Conservation (phyloP, 257 asterid species). For the Ligustrum vulgare region DNA sequence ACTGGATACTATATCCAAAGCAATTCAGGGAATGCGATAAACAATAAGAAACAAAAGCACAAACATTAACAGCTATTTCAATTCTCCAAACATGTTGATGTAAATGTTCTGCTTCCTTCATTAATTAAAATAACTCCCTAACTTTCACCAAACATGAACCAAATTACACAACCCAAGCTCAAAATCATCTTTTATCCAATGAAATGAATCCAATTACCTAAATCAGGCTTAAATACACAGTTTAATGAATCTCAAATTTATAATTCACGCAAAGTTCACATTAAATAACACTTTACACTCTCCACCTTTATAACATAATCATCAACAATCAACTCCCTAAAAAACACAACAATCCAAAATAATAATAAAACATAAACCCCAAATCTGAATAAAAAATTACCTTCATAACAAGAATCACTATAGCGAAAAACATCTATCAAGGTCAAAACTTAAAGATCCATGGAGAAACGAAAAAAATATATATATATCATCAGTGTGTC, state of each 20-base stretch:
- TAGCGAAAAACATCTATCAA: constrained; percentile 14
- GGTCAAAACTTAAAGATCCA: constrained; percentile 14
- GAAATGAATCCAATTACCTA: constrained; percentile 19
- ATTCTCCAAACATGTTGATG: background rate
- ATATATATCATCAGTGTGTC: background rate
- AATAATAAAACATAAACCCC: background rate
- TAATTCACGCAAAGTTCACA: background rate
- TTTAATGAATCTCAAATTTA: background rate
- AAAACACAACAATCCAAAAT: constrained; percentile 6
- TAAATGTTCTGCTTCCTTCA: background rate
- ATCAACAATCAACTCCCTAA: constrained; percentile 13
- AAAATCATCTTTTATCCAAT: constrained; percentile 12
- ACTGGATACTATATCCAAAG: background rate
- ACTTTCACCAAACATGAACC: constrained; percentile 27
- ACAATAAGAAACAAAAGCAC: background rate
- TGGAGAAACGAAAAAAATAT: constrained; percentile 1
- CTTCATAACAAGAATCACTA: constrained; percentile 11
- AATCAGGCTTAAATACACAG: background rate
- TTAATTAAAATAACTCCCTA: background rate
- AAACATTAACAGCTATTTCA: background rate
- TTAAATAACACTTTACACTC: background rate
- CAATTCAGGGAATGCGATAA: background rate
- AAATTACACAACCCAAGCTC: background rate
- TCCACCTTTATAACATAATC: background rate
- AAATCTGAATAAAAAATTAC: background rate